These are phyloP conservation scores for Yamagishiella unicocca DNA, from an alignment of 139 green algal species.

Conservation along the genomic window DNA sequence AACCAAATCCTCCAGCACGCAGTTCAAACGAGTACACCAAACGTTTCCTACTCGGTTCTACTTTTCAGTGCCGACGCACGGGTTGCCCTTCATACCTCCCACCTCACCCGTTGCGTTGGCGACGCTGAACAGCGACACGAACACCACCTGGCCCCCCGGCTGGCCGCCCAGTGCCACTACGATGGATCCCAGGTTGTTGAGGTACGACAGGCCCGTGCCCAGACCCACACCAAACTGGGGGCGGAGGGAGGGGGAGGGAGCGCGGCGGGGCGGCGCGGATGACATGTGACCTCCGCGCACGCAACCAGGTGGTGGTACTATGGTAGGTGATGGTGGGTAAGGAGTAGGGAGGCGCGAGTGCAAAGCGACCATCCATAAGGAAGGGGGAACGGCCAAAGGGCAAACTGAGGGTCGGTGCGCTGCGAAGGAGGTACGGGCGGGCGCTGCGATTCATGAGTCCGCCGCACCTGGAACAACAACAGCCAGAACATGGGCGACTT, in stretches of 20 bases:
- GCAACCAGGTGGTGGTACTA: not conserved
- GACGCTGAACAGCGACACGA: constrained; percentile 87
- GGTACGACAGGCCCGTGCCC: constrained; percentile 74
- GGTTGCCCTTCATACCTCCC: too few species aligned
- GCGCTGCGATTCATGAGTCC: too few species aligned
- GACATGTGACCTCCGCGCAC: too few species aligned
- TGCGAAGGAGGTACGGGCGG: too few species aligned
- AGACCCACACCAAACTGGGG: constrained; percentile 63
- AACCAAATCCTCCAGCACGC: too few species aligned
- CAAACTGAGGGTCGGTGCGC: too few species aligned
- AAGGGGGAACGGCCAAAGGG: too few species aligned
- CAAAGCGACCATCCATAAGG: too few species aligned
- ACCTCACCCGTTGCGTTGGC: constrained; percentile 73
- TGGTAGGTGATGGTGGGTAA: not conserved
- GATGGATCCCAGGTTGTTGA: constrained; percentile 88
- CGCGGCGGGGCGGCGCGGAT: not conserved
- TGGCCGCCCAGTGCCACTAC: constrained; percentile 65
- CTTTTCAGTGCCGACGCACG: too few species aligned
- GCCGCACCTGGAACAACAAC: constrained; percentile 41
- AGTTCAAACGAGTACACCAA: too few species aligned
- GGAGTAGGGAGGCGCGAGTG: not conserved
- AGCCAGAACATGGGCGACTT: constrained; percentile 77
- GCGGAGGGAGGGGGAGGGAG: constrained; percentile 32
- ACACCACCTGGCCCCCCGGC: constrained; percentile 63
- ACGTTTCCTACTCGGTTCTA: too few species aligned